Percentiles rank a stretch among this genome's conserved stretches.
phyloP scores from a whole-genome alignment of 805 yeast species.

The Pichia nakasei region DNA sequence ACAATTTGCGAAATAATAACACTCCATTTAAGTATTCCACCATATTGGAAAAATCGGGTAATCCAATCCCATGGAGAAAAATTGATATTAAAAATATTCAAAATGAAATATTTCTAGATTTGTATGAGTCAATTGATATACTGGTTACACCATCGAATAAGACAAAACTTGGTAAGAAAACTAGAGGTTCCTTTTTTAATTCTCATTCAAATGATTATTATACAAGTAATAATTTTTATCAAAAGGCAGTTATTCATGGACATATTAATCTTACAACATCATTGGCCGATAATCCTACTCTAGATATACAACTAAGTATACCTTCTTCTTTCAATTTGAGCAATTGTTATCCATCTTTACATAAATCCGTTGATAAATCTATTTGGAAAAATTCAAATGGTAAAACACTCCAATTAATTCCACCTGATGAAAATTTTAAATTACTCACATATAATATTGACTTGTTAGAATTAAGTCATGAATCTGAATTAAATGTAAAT shows the following conservation, averaged over 20 bases:
- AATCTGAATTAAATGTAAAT: constrained; percentile 4
- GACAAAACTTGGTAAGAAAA: not conserved
- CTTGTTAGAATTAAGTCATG: constrained; percentile 24
- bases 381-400: constrained; percentile 38
- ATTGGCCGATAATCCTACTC: constrained; percentile 69
- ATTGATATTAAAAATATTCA: constrained; percentile 60
- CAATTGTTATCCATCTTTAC: constrained; percentile 36
- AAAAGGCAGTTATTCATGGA: constrained; percentile 54
- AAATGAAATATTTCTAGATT: constrained; percentile 82
- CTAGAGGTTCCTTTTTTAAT: not conserved
- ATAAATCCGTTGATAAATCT: constrained; percentile 53
- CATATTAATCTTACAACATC: constrained; percentile 52
- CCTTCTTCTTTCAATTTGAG: constrained; percentile 33
- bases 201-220: not conserved
- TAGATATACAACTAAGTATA: constrained; percentile 46
- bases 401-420: constrained; percentile 57
- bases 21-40: constrained; percentile 7
- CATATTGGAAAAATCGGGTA: constrained; percentile 28
- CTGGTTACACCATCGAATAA: constrained; percentile 34
- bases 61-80: constrained; percentile 69
- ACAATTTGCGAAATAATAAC: too few relatives aligned
- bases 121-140: constrained; percentile 56
- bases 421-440: constrained; percentile 75
- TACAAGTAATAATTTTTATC: not conserved
- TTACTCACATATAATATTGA: constrained; percentile 60